phyloP scores from a whole-genome alignment of 108 stramenopile genomes.

The Chaetoceros tenuissimus region DNA sequence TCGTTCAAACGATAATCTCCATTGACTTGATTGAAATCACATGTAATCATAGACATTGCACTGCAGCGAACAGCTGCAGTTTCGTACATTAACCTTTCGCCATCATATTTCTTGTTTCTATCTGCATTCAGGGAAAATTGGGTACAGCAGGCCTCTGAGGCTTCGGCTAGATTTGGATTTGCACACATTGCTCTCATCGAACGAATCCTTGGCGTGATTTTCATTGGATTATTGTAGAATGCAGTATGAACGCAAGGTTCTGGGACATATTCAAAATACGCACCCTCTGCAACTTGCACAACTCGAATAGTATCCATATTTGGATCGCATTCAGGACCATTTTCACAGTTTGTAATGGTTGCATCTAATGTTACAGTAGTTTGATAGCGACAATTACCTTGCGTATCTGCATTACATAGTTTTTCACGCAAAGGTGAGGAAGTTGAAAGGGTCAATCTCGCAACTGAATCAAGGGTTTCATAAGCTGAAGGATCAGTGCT shows the following conservation, averaged over 20 bases:
- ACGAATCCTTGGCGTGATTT: conserved; percentile 9
- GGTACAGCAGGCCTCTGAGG: conserved; percentile 7
- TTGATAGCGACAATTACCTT: conserved; percentile 13
- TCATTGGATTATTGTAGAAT: conserved; percentile 27
- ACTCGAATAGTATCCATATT: conserved; percentile 29
- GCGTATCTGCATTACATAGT: conserved; percentile 23
- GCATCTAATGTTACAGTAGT: conserved; percentile 18
- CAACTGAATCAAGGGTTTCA: conserved; percentile 7
- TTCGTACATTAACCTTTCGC: not conserved
- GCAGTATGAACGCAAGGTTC: conserved; percentile 47
- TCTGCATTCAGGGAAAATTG: not conserved
- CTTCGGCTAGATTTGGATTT: conserved; percentile 11
- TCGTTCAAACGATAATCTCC: not conserved
- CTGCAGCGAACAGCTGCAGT: not conserved
- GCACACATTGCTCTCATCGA: conserved; percentile 8
- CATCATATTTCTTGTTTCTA: not conserved
- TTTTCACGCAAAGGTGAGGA: conserved; percentile 21
- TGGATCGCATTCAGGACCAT: conserved; percentile 33
- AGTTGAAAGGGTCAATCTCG: conserved; percentile 13
- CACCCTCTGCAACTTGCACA: conserved; percentile 27
- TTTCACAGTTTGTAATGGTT: conserved; percentile 20
- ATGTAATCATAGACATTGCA: not conserved
- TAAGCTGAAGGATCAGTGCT: conserved; percentile 20
- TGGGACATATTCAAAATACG: conserved; percentile 49
- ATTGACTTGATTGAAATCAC: not conserved